Conservation (phyloP, 2,329 filamentous ascomycete genomes). For the Ilyonectria sp. region DNA sequence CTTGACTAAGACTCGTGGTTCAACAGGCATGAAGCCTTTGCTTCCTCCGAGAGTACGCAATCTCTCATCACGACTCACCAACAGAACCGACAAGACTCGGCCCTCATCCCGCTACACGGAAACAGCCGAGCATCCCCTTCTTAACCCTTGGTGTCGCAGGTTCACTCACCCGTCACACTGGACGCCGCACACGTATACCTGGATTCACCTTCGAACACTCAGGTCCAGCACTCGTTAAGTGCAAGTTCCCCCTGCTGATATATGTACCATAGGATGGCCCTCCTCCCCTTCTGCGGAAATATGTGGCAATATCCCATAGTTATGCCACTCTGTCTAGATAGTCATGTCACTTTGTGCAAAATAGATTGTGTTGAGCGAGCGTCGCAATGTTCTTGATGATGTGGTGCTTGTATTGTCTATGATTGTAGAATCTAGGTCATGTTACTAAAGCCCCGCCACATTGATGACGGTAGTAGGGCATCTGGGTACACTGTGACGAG, state of each 20-base stretch:
- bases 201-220: conserved; percentile 37
- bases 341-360: conserved; percentile 29
- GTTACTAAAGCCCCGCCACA: background rate
- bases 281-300: conserved; percentile 34
- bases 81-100: conserved; percentile 19
- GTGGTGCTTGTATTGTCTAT: background rate
- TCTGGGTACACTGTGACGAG: background rate
- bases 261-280: conserved; percentile 51
- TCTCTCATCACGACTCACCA: conserved; percentile 30
- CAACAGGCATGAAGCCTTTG: conserved; percentile 49
- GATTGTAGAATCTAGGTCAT: background rate
- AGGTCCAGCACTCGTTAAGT: conserved; percentile 50
- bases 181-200: conserved; percentile 33
- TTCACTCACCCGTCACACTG: conserved; percentile 37
- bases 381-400: background rate
- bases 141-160: conserved; percentile 50
- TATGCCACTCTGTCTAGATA: conserved; percentile 28
- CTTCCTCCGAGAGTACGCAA: conserved; percentile 37
- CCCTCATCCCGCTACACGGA: conserved; percentile 6
- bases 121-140: conserved; percentile 6
- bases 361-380: conserved; percentile 30
- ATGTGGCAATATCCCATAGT: conserved; percentile 41
- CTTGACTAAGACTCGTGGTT: conserved; percentile 48
- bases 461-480: conserved; percentile 3
- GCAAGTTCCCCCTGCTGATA: conserved; percentile 47